Evolutionary conservation across 1,284 basidiomycete species (phyloP).

Genomic region (Boletus mariae): DNA sequence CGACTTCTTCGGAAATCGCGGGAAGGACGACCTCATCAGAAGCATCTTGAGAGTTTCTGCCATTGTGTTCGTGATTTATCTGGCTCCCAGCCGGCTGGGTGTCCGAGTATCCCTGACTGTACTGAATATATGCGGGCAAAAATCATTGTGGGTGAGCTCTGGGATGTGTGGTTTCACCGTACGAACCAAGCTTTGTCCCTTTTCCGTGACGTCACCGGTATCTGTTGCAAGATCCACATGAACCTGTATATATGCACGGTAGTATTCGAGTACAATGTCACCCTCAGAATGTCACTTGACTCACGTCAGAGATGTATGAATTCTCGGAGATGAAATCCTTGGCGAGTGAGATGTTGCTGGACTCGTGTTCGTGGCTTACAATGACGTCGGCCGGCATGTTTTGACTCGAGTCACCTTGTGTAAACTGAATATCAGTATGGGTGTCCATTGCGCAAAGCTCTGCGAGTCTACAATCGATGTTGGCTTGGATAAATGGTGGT

Average conservation of each 20-base stretch:
- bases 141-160: not conserved
- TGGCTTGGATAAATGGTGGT: not conserved
- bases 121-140: constrained; percentile 25
- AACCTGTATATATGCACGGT: constrained; percentile 17
- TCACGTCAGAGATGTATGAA: constrained; percentile 2
- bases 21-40: not conserved
- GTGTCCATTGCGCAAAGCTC: constrained; percentile 10
- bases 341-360: not conserved
- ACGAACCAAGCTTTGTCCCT: not conserved
- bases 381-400: not conserved
- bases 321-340: not conserved
- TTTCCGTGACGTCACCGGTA: not conserved
- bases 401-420: not conserved
- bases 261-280: not conserved
- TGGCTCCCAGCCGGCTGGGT: not conserved
- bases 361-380: not conserved
- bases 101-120: constrained; percentile 1
- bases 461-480: not conserved
- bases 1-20: constrained; percentile 2
- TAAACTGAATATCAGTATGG: not conserved
- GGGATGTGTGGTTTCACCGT: constrained; percentile 8
- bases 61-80: not conserved
- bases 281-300: not conserved
- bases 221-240: not conserved
- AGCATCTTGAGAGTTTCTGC: not conserved